Base-by-base conservation (phyloP, 225 moss, liverwort and hornwort genomes). In the Neckera pumila region DNA sequence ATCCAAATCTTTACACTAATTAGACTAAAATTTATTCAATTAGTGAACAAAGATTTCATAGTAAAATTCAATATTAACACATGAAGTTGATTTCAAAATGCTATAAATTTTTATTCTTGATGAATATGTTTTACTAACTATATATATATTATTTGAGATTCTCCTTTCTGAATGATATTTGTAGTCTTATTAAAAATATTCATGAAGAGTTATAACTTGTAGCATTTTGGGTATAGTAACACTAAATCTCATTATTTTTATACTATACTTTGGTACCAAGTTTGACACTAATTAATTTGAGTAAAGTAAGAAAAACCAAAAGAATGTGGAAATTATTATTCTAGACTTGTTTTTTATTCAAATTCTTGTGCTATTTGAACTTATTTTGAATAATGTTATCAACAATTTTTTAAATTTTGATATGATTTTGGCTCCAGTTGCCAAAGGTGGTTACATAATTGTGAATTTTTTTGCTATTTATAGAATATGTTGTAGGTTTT, bases 61-160 rank as follows among this genome's bases (percentile, higher is more conserved):
- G 13, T 21, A 5, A 51, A 76, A 51, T 21, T 5, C 0, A 21
- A 0, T 34, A 0, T 33, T 33, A 20, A 51, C 0, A 53, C 6
- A 53, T 0, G 0, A 53, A 22, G n/a, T 36, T 76, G 9, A 34
- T 53, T 53, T 53, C 0, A 5, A 14, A 53, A 22, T 22, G 8
- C 9, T 2, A 53, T 14, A 36, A 34, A 2, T 14, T 22, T 36
- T 53, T 53, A 20, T 0, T 53, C 14, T 9, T 34, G 14, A 34
- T 22, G 21, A 21, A 9, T 22, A 2, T 13, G n/a, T 8, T 3
- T 53, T 14, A 36, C 3, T 2, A 76, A 34, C 2, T 30, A 21
- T 14, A 9, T 22, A 47, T 4, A 11, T 31, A 8, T n/a, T n/a
- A n/a, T n/a, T n/a, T n/a, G 2, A 34, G 3, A 34, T 53, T 26